Evolutionary conservation across 78 protist genomes (phyloP), one percentile per base, ranked within the genome.

Genomic region (Emiliania huxleyi): DNA sequence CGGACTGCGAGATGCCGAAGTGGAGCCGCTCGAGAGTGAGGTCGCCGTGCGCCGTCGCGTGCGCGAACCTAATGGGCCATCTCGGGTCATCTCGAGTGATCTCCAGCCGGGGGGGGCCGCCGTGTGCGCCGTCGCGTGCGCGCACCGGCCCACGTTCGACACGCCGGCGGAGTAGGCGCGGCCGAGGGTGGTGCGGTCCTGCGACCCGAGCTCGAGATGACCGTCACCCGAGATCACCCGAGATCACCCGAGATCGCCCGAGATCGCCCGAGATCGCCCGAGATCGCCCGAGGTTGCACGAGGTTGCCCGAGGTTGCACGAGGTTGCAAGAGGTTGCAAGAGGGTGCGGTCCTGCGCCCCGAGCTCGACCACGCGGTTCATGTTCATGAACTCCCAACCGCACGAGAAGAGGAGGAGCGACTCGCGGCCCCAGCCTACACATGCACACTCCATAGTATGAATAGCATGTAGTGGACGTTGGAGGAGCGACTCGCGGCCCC

Each of bases 361-460:
- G 33, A 73, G 42, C 83, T 73, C 83, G 83, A 73, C 83, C 40
- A 73, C 83, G 33, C 83, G 37, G 42, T 73, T 73, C 83, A 73
- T 73, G 43, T 73, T 73, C 83, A 73, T 73, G 83, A 73, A 73
- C 83, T 73, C 83, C 83, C 83, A 73, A 5, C 83, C 83, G 83
- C 33, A 2, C 2, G 44, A 2, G 83, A 73, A 73, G 44, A 73
- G 83, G 33, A 73, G 83, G 19, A 73, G 83, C 1, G 83, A 73
- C 42, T 73, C 83, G 44, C 83, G 83, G 15, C 40, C 43, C 83
- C 83, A 73, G 44, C 83, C 83, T n/a, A n/a, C n/a, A n/a, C n/a
- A n/a, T n/a, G n/a, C n/a, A n/a, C n/a, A n/a, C n/a, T n/a, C n/a
- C n/a, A n/a, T n/a, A n/a, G n/a, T n/a, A n/a, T n/a, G n/a, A n/a